Evolutionary conservation across 805 yeast genomes (phyloP).

Genomic region (Clavispora phyllophila): DNA sequence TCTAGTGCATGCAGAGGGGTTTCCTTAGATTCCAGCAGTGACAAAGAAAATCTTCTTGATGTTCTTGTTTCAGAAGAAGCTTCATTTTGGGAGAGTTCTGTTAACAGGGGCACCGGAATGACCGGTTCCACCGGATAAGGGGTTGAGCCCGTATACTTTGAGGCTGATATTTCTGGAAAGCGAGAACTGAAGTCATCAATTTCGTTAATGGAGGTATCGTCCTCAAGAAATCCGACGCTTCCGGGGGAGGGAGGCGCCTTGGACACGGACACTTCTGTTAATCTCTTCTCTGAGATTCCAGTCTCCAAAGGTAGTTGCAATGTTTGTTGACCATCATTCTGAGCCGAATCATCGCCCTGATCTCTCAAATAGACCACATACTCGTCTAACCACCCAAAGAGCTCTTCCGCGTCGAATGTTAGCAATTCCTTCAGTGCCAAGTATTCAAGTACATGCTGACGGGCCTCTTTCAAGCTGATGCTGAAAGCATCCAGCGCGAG

Average conservation of each 20-base stretch:
- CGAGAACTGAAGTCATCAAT: constrained; percentile 8
- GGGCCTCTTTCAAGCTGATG: constrained; percentile 17
- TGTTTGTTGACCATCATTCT: neutral
- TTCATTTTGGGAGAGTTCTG: neutral
- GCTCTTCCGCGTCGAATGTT: constrained; percentile 30
- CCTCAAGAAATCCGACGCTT: neutral
- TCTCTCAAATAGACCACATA: constrained; percentile 32
- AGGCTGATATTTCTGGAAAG: constrained; percentile 9
- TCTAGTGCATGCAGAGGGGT: neutral
- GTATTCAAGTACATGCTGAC: constrained; percentile 24
- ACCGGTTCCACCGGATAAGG: neutral
- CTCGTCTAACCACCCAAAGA: constrained; percentile 35
- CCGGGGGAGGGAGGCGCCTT: neutral
- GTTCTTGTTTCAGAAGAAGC: neutral
- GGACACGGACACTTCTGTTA: neutral
- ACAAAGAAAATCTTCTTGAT: neutral
- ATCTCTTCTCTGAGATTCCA: neutral
- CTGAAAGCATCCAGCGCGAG: constrained; percentile 17
- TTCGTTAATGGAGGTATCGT: constrained; percentile 5
- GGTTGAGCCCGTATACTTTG: neutral
- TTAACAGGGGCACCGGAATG: neutral
- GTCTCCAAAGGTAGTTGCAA: neutral
- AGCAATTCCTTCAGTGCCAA: constrained; percentile 25
- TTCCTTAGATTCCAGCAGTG: neutral
- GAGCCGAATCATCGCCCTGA: neutral